Evolutionary conservation across 208 protist species (phyloP), one percentile per base, ranked within the genome.

Genomic region (Zelonia costaricensis): DNA sequence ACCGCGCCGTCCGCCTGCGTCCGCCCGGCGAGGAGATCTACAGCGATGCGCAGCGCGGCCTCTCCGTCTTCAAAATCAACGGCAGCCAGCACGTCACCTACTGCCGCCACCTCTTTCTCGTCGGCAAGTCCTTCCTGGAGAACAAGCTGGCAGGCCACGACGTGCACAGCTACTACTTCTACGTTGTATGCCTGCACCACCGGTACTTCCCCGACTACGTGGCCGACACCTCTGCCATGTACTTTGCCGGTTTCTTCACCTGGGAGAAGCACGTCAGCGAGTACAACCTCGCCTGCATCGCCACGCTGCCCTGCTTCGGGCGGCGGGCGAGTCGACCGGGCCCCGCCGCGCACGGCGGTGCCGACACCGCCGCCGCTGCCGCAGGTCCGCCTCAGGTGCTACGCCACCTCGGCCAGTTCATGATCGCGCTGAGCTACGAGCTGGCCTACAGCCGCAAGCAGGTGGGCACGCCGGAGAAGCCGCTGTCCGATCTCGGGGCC

Each of bases 261-360:
- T 99, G 98, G 83, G 95, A 96, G 69, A 99, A 99, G 71, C 94
- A 91, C 13, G 80, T 95, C 15, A 70, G 88, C 16, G 93, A 98
- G 36, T 98, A 98, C 74, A 99, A 99, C 73, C 73, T 99, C 0
- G 98, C 98, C 6, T 99, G 99, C 82, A 99, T 99, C 68, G 67
- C 99, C 22, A 99, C 96, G 6, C 68, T 99, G 44, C 99, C 99
- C n/a, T 98, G 92, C 38, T 93, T 94, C 66, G 78, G 57, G 69
- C 20, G 77, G 57, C 46, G 67, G 33, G 5, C 61, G 22, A 39
- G 31, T 13, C 31, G 65, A 22, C 40, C 38, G 39, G 43, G 51
- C 15, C 44, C 63, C 23, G 18, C 58, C 6, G 10, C 63, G 22
- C 27, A 28, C 23, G 13, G 38, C 16, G 42, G 30, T 46, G 31